phyloP scores from a whole-genome alignment of 441 rosid genomes.

The Gossypium davidsonii region DNA sequence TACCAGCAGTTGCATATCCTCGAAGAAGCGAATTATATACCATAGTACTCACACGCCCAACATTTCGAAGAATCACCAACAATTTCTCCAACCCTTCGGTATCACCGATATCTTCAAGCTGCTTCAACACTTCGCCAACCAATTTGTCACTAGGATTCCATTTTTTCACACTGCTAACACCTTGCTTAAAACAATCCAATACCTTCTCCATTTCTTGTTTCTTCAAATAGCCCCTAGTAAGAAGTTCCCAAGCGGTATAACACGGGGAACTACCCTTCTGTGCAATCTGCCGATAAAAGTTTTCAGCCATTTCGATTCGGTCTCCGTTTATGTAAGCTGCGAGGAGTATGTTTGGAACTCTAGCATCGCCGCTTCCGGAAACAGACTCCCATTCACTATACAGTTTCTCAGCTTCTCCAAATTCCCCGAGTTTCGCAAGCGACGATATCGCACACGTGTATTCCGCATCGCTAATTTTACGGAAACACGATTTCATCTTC shows the following conservation, averaged over 20 bases:
- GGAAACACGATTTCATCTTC: constrained; percentile 48
- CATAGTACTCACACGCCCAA: constrained; percentile 43
- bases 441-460: constrained; percentile 71
- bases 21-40: not conserved
- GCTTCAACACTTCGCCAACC: constrained; percentile 38
- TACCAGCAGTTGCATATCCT: constrained; percentile 2
- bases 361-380: constrained; percentile 48
- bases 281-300: constrained; percentile 37
- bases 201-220: constrained; percentile 42
- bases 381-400: constrained; percentile 76
- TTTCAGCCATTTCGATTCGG: constrained; percentile 46
- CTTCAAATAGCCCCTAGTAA: constrained; percentile 61
- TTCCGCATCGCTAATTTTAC: constrained; percentile 66
- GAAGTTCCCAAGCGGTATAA: constrained; percentile 82
- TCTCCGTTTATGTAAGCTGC: constrained; percentile 57
- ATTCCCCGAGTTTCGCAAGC: constrained; percentile 54
- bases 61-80: constrained; percentile 37
- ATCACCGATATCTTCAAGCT: constrained; percentile 48
- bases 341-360: constrained; percentile 58
- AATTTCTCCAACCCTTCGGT: constrained; percentile 42
- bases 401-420: constrained; percentile 58
- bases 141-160: constrained; percentile 56
- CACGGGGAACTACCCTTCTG: constrained; percentile 50
- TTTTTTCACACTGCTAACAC: constrained; percentile 51
- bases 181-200: constrained; percentile 57